Conservation (phyloP, 306 rosid genomes). For the Castanospermum australe region DNA sequence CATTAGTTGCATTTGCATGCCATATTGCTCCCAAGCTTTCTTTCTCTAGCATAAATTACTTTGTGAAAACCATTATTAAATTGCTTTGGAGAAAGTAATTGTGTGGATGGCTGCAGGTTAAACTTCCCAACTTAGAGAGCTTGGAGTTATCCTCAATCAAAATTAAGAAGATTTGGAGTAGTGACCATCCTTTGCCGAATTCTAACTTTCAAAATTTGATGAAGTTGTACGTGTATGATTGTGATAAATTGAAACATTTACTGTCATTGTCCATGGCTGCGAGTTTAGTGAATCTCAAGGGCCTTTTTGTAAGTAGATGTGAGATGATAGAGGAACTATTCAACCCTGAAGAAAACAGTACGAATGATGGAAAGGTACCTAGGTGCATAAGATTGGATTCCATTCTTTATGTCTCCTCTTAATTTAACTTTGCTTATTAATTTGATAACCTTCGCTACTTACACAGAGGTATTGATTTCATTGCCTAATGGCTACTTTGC, state of each 20-base stretch:
- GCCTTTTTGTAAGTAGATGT: slow-evolving; percentile 22
- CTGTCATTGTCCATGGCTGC: slow-evolving; percentile 16
- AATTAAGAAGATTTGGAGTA: not conserved
- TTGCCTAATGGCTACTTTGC: not conserved
- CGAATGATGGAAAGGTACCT: not conserved
- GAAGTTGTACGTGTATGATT: not conserved
- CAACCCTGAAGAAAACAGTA: not conserved
- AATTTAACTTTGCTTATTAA: not conserved
- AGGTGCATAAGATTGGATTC: not conserved
- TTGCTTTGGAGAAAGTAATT: not conserved
- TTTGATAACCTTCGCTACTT: not conserved
- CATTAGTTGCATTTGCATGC: not conserved
- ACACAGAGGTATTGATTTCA: not conserved
- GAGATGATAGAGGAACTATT: slow-evolving; percentile 22
- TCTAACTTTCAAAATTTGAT: not conserved
- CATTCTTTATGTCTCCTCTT: not conserved
- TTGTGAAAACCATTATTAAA: not conserved
- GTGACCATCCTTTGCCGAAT: not conserved
- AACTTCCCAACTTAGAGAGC: slow-evolving; percentile 28
- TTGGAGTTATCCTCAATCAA: slow-evolving; percentile 10
- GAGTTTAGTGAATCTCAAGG: slow-evolving; percentile 25
- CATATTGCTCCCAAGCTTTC: not conserved
- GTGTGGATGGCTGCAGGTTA: not conserved
- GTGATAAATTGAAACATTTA: not conserved
- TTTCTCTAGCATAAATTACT: not conserved